A percentile compares a stretch with the other conserved stretches of the same genome.
phyloP scores from a whole-genome alignment of 2,329 filamentous ascomycete genomes.

The Colletotrichum graminicola region DNA sequence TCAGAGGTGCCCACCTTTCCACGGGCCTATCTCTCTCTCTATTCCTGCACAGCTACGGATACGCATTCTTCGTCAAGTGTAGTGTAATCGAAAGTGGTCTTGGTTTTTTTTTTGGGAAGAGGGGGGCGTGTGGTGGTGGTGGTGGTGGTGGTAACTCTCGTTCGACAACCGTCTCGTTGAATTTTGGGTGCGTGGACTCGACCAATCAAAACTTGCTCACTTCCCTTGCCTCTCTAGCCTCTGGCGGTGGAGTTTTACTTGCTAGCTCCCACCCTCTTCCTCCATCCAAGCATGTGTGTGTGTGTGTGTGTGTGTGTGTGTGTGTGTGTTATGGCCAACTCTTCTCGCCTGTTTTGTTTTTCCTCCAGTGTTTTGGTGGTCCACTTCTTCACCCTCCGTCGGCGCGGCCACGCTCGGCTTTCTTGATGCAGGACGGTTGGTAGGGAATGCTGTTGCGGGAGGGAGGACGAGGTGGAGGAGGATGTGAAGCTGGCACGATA shows the following conservation, averaged over 20 bases:
- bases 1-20: conserved; percentile 21
- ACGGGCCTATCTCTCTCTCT: not conserved
- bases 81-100: not conserved
- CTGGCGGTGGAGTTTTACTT: conserved; percentile 38
- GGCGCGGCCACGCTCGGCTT: conserved; percentile 24
- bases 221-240: conserved; percentile 40
- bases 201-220: conserved; percentile 64
- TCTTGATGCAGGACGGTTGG: conserved; percentile 30
- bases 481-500: conserved; percentile 18
- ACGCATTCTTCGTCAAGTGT: conserved; percentile 36
- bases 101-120: not conserved
- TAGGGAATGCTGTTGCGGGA: no score
- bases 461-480: not conserved
- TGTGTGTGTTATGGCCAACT: not conserved
- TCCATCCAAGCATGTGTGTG: not conserved
- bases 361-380: no score
- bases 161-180: conserved; percentile 40
- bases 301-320: not conserved
- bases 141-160: conserved; percentile 27
- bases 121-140: conserved; percentile 17
- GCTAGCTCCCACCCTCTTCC: conserved; percentile 39
- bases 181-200: conserved; percentile 38
- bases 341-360: not conserved
- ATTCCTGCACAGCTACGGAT: conserved; percentile 36
- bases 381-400: not conserved